Evolutionary conservation across 345 rosid genomes (phyloP).

Genomic region (Euphorbia lathyris): DNA sequence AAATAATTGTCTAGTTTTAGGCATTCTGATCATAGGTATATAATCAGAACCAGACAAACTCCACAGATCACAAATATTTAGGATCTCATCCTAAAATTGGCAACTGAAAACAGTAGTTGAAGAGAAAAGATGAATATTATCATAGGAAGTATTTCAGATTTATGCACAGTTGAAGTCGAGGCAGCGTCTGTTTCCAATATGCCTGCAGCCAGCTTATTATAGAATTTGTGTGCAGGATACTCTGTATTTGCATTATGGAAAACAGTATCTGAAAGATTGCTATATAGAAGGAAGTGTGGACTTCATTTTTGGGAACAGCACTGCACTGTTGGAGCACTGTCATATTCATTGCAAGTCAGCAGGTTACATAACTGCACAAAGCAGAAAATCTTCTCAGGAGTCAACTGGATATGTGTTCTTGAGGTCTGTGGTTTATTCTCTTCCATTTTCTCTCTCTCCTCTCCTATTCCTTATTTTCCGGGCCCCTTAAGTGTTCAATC

Average conservation of each 20-base stretch:
- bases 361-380: conserved; percentile 87
- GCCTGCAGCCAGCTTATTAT: background rate
- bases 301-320: conserved; percentile 95
- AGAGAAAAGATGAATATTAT: background rate
- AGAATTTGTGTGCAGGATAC: conserved; percentile 60
- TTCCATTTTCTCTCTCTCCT: background rate
- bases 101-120: background rate
- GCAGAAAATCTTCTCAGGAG: conserved; percentile 95
- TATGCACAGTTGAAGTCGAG: background rate
- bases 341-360: conserved; percentile 91
- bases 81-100: background rate
- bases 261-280: conserved; percentile 82
- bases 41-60: background rate
- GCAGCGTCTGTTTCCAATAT: background rate
- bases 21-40: background rate
- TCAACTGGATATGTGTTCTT: conserved; percentile 85
- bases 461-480: background rate
- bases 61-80: background rate
- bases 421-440: conserved; percentile 43
- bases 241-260: conserved; percentile 86
- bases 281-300: conserved; percentile 92
- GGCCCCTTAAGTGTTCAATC: background rate
- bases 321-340: conserved; percentile 90
- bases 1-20: background rate
- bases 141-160: background rate